These are phyloP conservation scores for Sarocladium brachiariae DNA, from an alignment of 2,329 filamentous ascomycete genomes.

Conservation along the genomic window DNA sequence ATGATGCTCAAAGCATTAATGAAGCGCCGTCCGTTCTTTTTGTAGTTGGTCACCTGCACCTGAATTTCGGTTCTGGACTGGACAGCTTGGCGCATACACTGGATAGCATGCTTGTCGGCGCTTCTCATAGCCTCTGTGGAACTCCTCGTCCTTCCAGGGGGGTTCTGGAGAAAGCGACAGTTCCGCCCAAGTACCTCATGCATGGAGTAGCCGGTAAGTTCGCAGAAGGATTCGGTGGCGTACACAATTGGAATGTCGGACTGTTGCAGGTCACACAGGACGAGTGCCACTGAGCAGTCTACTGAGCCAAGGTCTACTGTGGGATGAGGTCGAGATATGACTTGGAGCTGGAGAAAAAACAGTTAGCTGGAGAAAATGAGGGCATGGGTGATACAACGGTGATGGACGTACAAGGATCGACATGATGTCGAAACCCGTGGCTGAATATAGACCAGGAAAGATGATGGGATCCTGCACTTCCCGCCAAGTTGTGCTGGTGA, in stretches of 20 bases:
- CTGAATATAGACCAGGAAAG: slow-evolving; percentile 49
- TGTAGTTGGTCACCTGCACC: slow-evolving; percentile 65
- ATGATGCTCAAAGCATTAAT: slow-evolving; percentile 83
- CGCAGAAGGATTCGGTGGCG: slow-evolving; percentile 71
- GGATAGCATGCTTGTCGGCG: slow-evolving; percentile 45
- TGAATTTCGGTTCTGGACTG: slow-evolving; percentile 39
- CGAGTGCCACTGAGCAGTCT: slow-evolving; percentile 76
- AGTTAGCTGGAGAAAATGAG: slow-evolving; percentile 11
- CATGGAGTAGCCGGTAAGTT: slow-evolving; percentile 70
- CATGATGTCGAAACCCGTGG: slow-evolving; percentile 50
- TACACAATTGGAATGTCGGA: slow-evolving; percentile 78
- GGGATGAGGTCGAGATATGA: slow-evolving; percentile 64
- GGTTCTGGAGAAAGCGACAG: slow-evolving; percentile 77
- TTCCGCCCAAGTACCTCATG: slow-evolving; percentile 72
- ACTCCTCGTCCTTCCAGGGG: slow-evolving; percentile 43
- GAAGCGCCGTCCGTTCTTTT: slow-evolving; percentile 71
- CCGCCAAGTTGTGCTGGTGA: slow-evolving; percentile 17
- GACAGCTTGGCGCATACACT: slow-evolving; percentile 42
- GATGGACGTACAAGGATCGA: slow-evolving; percentile 40
- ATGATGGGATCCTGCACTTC: slow-evolving; percentile 39
- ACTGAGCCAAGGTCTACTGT: slow-evolving; percentile 74
- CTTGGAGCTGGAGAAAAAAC: slow-evolving; percentile 38
- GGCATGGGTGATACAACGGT: neutral
- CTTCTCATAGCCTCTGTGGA: neutral
- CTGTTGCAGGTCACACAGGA: slow-evolving; percentile 70